Base-by-base conservation (phyloP, 108 stramenopile genomes). In the Chaetoceros tenuissimus region DNA sequence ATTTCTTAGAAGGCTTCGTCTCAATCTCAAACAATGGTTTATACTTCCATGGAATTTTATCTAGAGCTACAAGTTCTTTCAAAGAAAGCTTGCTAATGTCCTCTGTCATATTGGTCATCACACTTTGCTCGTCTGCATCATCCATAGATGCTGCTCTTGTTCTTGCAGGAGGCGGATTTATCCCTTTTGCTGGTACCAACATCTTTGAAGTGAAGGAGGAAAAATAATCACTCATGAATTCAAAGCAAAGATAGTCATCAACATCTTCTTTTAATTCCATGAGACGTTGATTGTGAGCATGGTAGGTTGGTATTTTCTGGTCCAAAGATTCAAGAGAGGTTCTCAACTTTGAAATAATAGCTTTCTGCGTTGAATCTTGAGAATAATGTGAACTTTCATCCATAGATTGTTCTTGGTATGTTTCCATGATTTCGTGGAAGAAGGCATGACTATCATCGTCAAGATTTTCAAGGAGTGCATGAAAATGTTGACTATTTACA, bases 401-500 rank as follows among this genome's bases (percentile, higher is more conserved):
- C 24, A 60, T 40, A 10, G 34, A 25, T 18, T 61, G 28, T 17
- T 70, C 58, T 24, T 79, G 72, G 47, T 70, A 79, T 18, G 64
- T 55, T 34, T 84, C 72, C 84, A 92, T 84, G 23, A 92, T 67
- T 66, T 92, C 87, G 59, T 86, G 84, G 48, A 92, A 92, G 51
- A 84, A 88, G 19, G 66, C 58, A 48, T 56, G 54, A 26, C 77
- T 68, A 34, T 86, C 83, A 31, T 59, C 60, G 22, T 78, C 79
- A 17, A 87, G 55, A 2, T 64, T 48, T 51, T 92, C 90, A 18
- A 92, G 62, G 0, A 92, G 59, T 45, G 81, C 80, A 48, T 88
- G 86, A 59, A 92, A 92, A 48, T 92, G 86, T 59, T 92, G 90
- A 0, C 80, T 69, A 55, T 84, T 92, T 2, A 92, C 87, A 20